These are phyloP conservation scores for Phytophthora hibernalis DNA, from an alignment of 352 stramenopile genomes.

Conservation along the genomic window DNA sequence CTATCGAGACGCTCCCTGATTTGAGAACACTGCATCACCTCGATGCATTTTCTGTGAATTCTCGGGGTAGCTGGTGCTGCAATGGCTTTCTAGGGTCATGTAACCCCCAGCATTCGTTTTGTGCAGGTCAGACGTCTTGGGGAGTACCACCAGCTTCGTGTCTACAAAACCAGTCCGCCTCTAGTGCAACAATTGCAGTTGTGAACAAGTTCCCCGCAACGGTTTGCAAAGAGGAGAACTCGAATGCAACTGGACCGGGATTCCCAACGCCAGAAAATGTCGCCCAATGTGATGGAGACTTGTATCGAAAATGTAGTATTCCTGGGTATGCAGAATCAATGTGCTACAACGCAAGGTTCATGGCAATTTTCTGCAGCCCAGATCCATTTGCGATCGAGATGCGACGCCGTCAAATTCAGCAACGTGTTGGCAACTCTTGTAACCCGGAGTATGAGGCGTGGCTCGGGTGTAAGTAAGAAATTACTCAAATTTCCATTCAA, in stretches of 20 bases:
- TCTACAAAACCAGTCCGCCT: background rate
- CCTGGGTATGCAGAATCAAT: conserved; percentile 19
- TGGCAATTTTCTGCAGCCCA: conserved; percentile 39
- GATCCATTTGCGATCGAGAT: conserved; percentile 25
- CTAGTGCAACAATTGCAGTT: background rate
- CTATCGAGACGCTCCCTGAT: conserved; percentile 15
- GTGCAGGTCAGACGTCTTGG: conserved; percentile 11
- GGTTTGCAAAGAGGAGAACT: background rate
- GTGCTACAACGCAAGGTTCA: conserved; percentile 43
- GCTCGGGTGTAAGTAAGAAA: conserved; percentile 26
- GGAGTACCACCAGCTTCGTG: conserved; percentile 16
- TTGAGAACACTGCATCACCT: conserved; percentile 19
- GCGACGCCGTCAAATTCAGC: conserved; percentile 35
- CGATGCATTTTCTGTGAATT: conserved; percentile 11
- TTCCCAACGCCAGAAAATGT: conserved; percentile 12
- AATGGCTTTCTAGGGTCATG: conserved; percentile 21
- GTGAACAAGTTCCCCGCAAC: conserved; percentile 15
- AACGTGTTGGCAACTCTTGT: conserved; percentile 23
- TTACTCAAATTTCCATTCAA: too few species aligned
- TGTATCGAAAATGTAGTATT: conserved; percentile 27
- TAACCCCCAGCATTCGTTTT: conserved; percentile 18
- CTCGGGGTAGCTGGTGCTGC: conserved; percentile 19
- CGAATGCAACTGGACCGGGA: background rate
- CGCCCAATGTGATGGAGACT: conserved; percentile 20
- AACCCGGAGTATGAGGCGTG: conserved; percentile 34